Conservation (phyloP, 2,329 filamentous ascomycete species). For the Aspergillus ruber region DNA sequence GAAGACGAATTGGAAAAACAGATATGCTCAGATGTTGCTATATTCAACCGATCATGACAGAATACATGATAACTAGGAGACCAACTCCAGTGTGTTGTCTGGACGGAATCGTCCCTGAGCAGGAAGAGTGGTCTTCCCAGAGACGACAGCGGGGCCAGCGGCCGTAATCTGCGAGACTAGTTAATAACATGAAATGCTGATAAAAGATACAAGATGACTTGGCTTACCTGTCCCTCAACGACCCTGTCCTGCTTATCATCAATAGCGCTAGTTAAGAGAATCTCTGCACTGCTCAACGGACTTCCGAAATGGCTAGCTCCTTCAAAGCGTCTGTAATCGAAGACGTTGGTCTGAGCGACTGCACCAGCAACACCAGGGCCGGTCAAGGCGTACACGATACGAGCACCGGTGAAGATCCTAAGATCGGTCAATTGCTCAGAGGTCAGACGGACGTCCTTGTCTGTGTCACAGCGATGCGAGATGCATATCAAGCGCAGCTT, state of each 20-base stretch:
- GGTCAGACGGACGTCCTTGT: slow-evolving; percentile 57
- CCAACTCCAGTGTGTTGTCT: slow-evolving; percentile 64
- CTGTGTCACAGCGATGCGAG: slow-evolving; percentile 62
- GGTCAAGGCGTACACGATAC: slow-evolving; percentile 79
- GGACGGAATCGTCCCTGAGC: slow-evolving; percentile 59
- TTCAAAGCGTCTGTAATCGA: slow-evolving; percentile 64
- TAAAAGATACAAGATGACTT: not conserved
- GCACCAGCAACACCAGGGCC: slow-evolving; percentile 79
- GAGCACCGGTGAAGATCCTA: slow-evolving; percentile 70
- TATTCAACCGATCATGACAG: not conserved
- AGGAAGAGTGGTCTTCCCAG: slow-evolving; percentile 58
- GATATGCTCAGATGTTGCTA: not conserved
- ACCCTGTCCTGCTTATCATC: slow-evolving; percentile 34
- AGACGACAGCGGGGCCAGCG: slow-evolving; percentile 66
- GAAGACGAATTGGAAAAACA: not conserved
- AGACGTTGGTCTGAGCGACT: slow-evolving; percentile 77
- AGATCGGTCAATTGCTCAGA: slow-evolving; percentile 70
- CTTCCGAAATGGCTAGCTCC: slow-evolving; percentile 67
- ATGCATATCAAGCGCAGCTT: slow-evolving; percentile 77
- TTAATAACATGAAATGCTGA: slow-evolving; percentile 9
- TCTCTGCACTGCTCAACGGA: slow-evolving; percentile 71
- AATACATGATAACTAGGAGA: slow-evolving; percentile 4
- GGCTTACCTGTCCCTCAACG: slow-evolving; percentile 55
- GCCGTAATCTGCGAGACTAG: slow-evolving; percentile 56
- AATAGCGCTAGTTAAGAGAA: slow-evolving; percentile 52